Evolutionary conservation across 2,329 filamentous ascomycete genomes (phyloP).

Genomic region (Ilyonectria robusta): DNA sequence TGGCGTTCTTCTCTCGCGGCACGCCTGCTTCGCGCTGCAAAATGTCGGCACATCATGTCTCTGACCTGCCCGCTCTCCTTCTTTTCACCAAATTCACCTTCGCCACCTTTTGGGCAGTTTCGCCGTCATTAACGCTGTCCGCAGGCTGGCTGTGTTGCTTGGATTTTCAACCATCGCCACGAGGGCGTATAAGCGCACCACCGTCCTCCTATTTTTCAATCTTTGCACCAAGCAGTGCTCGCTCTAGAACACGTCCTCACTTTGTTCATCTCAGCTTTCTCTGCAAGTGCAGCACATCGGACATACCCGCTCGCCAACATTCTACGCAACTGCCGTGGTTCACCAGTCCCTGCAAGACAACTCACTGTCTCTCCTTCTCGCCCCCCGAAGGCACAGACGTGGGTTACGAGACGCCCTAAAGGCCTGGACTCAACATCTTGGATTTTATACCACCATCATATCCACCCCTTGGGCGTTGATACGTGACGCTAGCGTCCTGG

Average conservation of each 20-base stretch:
- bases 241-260: too few relatives aligned
- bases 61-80: background rate
- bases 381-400: background rate
- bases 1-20: conserved; percentile 9
- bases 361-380: background rate
- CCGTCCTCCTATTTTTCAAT: too few relatives aligned
- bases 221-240: too few relatives aligned
- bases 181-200: background rate
- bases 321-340: background rate
- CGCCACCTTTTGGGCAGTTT: background rate
- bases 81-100: too few relatives aligned
- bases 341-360: background rate
- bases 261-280: background rate
- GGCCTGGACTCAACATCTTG: background rate
- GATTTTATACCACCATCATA: background rate
- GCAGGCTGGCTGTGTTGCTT: background rate
- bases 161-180: background rate
- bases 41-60: background rate
- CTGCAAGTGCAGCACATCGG: background rate
- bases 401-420: background rate
- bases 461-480: background rate
- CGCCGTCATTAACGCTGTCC: background rate
- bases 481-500: background rate
- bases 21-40: background rate
- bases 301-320: background rate